phyloP scores from a whole-genome alignment of 2,329 filamentous ascomycete genomes.

The Fusarium graminum region DNA sequence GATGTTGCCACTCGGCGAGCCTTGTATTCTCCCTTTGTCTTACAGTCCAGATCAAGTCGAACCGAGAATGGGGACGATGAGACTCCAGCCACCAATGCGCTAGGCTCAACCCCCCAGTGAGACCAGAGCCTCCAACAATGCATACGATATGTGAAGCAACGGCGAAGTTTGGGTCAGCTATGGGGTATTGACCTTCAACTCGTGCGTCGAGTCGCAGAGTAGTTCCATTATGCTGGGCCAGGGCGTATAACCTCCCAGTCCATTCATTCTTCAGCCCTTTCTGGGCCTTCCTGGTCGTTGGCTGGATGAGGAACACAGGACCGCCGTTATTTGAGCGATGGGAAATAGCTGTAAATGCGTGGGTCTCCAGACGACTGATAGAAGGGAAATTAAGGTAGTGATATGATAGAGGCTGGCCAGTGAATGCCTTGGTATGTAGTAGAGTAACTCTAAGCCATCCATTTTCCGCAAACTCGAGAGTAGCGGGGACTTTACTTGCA shows the following conservation, averaged over 20 bases:
- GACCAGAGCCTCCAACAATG: background rate
- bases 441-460: background rate
- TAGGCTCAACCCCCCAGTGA: background rate
- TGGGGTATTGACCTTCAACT: background rate
- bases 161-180: background rate
- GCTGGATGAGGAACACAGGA: background rate
- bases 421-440: background rate
- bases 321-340: background rate
- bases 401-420: background rate
- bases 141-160: background rate
- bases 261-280: background rate
- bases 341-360: background rate
- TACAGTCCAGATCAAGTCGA: background rate
- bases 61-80: background rate
- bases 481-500: background rate
- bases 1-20: background rate
- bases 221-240: background rate
- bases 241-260: background rate
- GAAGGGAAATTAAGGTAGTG: background rate
- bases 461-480: background rate
- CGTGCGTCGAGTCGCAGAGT: background rate
- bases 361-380: background rate
- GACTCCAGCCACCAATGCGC: background rate
- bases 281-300: fast-evolving
- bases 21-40: background rate